Conservation (phyloP, 2,329 filamentous ascomycete species). For the Aspergillus ustus region DNA sequence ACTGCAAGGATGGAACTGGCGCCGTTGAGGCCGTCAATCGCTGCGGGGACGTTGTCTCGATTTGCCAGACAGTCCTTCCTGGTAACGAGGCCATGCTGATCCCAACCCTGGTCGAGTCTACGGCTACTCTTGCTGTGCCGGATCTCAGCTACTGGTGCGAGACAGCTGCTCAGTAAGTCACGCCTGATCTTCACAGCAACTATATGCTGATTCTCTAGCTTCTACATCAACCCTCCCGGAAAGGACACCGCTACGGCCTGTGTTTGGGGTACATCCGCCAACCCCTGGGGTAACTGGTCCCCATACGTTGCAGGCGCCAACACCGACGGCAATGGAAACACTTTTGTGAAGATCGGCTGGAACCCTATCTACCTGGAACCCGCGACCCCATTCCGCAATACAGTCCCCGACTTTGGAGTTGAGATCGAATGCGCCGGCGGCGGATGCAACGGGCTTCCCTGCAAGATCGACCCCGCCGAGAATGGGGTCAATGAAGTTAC, state of each 20-base stretch:
- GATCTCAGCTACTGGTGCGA: slow-evolving; percentile 70
- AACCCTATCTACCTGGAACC: slow-evolving; percentile 73
- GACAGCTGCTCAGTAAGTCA: slow-evolving; percentile 74
- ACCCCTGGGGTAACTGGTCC: slow-evolving; percentile 75
- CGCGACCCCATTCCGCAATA: slow-evolving; percentile 57
- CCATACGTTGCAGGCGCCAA: slow-evolving; percentile 79
- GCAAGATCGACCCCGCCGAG: slow-evolving; percentile 67
- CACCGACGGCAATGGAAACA: slow-evolving; percentile 65
- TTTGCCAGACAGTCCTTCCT: slow-evolving; percentile 79
- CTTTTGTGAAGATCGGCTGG: slow-evolving; percentile 76
- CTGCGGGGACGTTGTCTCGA: slow-evolving; percentile 63
- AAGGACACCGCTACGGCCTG: slow-evolving; percentile 64
- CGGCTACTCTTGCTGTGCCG: slow-evolving; percentile 70
- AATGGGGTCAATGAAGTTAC: slow-evolving; percentile 62
- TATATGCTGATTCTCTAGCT: slow-evolving; percentile 52
- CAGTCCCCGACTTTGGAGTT: slow-evolving; percentile 68
- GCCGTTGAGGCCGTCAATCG: slow-evolving; percentile 70
- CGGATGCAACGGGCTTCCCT: slow-evolving; percentile 74
- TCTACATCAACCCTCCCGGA: slow-evolving; percentile 78
- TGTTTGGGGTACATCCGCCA: slow-evolving; percentile 68
- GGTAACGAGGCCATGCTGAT: slow-evolving; percentile 84
- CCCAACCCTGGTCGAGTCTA: slow-evolving; percentile 67
- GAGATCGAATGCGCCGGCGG: slow-evolving; percentile 70
- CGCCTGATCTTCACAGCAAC: not conserved
- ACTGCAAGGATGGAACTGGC: slow-evolving; percentile 72